Evolutionary conservation across 352 stramenopile genomes (phyloP).

Genomic region (Phytophthora melonis): DNA sequence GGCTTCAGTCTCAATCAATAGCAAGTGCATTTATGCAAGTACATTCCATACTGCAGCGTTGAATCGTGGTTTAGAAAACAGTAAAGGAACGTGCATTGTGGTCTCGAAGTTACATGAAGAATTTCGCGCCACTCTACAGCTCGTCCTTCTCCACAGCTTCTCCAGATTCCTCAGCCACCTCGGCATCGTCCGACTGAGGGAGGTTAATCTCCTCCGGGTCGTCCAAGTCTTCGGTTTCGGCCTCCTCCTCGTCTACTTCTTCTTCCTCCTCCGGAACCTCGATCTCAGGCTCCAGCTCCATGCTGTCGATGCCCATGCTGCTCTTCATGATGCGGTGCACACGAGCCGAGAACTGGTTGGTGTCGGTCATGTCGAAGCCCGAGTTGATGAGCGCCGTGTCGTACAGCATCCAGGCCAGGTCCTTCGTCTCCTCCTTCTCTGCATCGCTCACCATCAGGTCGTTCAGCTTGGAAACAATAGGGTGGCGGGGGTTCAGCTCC

Average conservation of each 20-base stretch:
- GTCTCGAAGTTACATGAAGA: constrained; percentile 21
- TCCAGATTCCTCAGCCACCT: constrained; percentile 32
- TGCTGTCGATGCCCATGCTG: constrained; percentile 90
- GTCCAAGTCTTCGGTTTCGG: constrained; percentile 42
- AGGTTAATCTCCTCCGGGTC: constrained; percentile 89
- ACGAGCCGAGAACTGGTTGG: constrained; percentile 93
- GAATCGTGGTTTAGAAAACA: constrained; percentile 2
- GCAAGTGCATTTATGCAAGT: constrained; percentile 18
- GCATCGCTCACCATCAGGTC: constrained; percentile 68
- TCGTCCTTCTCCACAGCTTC: constrained; percentile 74
- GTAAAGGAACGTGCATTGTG: constrained; percentile 36
- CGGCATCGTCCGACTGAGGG: constrained; percentile 57
- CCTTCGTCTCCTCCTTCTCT: constrained; percentile 89
- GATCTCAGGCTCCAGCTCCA: constrained; percentile 96
- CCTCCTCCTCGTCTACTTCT: constrained; percentile 51
- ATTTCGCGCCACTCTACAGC: constrained; percentile 47
- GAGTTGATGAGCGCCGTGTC: constrained; percentile 98
- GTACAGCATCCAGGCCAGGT: constrained; percentile 97
- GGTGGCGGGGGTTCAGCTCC: constrained; percentile 99
- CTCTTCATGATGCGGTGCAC: constrained; percentile 96
- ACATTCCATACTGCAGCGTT: constrained; percentile 4
- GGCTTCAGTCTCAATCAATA: constrained; percentile 95
- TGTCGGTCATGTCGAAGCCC: constrained; percentile 96
- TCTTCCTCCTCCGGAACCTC: constrained; percentile 89
- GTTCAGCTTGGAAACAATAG: constrained; percentile 97